Base-by-base conservation (phyloP, 1,139 yeast genomes). In the Lodderomyces orthopsilosis region DNA sequence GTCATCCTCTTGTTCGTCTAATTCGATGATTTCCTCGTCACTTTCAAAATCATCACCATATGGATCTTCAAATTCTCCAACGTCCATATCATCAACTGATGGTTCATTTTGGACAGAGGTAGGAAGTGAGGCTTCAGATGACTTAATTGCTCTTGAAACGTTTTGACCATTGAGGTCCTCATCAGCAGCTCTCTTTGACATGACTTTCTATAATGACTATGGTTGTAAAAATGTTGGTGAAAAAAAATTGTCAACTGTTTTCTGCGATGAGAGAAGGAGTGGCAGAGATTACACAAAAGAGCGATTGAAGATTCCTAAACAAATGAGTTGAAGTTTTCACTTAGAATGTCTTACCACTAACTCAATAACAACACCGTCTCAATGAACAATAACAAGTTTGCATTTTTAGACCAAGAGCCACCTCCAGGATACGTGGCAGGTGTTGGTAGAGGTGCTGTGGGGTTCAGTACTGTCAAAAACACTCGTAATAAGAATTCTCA, bases 11-110 rank as follows among this genome's bases (percentile, higher is more conserved):
- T 81, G 88, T 14, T 82, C 80, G 54, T 85, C 93, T 27, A 86
- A 66, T 61, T 85, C 90, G 41, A 88, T 85, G 61, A 85, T 84
- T 58, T 86, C 95, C 46, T 88, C 96, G 55, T 93, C 98, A 65
- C 94, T 84, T 60, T 90, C 98, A 56, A 83, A 88, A 51, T 93
- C 97, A 63, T 91, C 98, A 43, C 96, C 96, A 55, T 88, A 89
- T 28, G 95, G 90, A 63, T 88, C 97, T 64, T 90, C 97, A 62
- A 88, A 86, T 57, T 86, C 96, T 28, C 96, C 97, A 83, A 87
- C 81, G 22, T 84, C 89, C 37, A 70, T 72, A 45, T 81, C 70
- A 14, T 59, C 56, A 22, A 61, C 84, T 9, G 56, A 65, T 32
- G 52, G 56, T 14, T 55, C 65, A 23, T 50, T 52, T 13, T 52